Base-by-base conservation (phyloP, 257 asterid genomes). In the Parsonsia alboflavescens region DNA sequence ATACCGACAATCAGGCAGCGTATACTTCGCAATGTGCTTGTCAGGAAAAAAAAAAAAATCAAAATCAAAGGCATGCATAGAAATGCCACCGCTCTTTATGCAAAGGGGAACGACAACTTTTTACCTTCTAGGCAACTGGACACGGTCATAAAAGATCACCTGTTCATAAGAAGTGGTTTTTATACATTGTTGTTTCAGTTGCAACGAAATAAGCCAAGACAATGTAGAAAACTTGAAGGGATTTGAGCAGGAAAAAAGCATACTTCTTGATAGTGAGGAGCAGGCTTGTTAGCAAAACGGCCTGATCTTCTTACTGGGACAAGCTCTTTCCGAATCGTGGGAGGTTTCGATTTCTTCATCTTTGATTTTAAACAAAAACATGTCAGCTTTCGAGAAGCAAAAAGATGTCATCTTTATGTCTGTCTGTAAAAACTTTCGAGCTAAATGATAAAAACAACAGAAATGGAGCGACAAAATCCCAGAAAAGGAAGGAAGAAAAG, bases 241-340 rank as follows among this genome's bases (percentile, higher is more conserved):
- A 21, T 36, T 12, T 33, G 62, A 50, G 24, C 10, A 33, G 63
- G 12, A 10, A 50, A 56, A 71, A 30, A 24, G 53, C 36, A 16
- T 68, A 91, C 98, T 90, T 91, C 96, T 79, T 86, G 78, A 85
- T 84, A 92, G 45, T 83, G 85, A 13, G 95, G 91, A 24, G 84
- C 83, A 54, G 92, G 70, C 59, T 81, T 88, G 71, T 85, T 82
- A 66, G 96, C 81, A 67, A 91, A 88, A 62, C 97, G 82, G 50
- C 66, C 52, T 36, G 97, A 94, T 79, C 98, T 86, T 87, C 98
- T 78, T 0, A 94, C 96, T 0, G 95, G 85, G 68, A 92, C 95
- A n/a, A 91, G 80, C 87, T 90, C 96, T 53, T 84, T 88, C 65
- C 89, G 80, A n/a, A 82, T 73, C 28, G 81, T 61, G 41, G 96